These are phyloP conservation scores for sunflower (Helianthus annuus) DNA, from an alignment of 129 eudicot genomes.

Conservation along the genomic window HanXRQr2.0-SUNRISE NC_035433.2:87299553-87300052, in stretches of 20 bases:
- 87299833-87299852: too few species aligned
- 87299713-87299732: slow-evolving; percentile 57
- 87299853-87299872: too few species aligned
- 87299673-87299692: slow-evolving; percentile 71
- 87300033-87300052: slow-evolving; percentile 68
- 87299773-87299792: too few species aligned
- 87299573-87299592: slow-evolving; percentile 67
- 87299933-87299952: slow-evolving; percentile 55
- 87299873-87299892: slow-evolving; percentile 63
- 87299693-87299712: slow-evolving; percentile 55
- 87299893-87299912: slow-evolving; percentile 52
- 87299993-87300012: slow-evolving; percentile 57
- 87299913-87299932: slow-evolving; percentile 47
- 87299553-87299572: slow-evolving; percentile 42
- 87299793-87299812: too few species aligned
- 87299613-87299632: slow-evolving; percentile 46
- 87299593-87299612: slow-evolving; percentile 55
- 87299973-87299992: slow-evolving; percentile 66
- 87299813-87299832: too few species aligned
- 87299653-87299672: slow-evolving; percentile 48
- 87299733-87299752: too few species aligned
- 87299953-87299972: slow-evolving; percentile 52
- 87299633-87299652: slow-evolving; percentile 46
- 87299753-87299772: too few species aligned
- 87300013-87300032: slow-evolving; percentile 45